Percentiles rank a stretch among this genome's conserved stretches.
Evolutionary conservation across 768 basidiomycete genomes (phyloP).

Genomic region (Psilocybe tampanensis): DNA sequence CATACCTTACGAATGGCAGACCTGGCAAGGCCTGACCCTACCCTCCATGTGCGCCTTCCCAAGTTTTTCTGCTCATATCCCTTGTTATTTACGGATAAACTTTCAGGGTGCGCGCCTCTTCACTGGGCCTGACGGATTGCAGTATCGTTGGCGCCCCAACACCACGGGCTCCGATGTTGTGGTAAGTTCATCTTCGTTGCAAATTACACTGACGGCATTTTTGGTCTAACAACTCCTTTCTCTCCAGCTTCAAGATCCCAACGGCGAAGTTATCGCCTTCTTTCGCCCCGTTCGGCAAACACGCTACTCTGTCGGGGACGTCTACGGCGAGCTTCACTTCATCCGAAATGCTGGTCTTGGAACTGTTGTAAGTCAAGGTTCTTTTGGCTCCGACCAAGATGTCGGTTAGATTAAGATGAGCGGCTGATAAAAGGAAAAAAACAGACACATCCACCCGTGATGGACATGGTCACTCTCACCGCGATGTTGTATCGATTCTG

Average conservation of each 20-base stretch:
- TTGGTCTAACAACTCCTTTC: constrained; percentile 11
- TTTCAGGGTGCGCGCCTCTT: constrained; percentile 66
- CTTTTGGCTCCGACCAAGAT: constrained; percentile 3
- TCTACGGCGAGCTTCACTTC: constrained; percentile 85
- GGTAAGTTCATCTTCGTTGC: constrained; percentile 38
- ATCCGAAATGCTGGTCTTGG: constrained; percentile 77
- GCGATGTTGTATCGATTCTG: constrained; percentile 87
- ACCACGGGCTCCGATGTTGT: constrained; percentile 57
- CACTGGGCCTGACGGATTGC: constrained; percentile 80
- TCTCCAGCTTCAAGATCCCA: constrained; percentile 70
- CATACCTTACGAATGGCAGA: constrained; percentile 82
- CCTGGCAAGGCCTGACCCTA: constrained; percentile 71
- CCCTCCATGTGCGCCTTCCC: constrained; percentile 49
- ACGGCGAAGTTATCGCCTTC: constrained; percentile 72
- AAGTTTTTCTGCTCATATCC: constrained; percentile 6
- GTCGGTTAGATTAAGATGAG: not conserved
- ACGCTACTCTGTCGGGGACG: constrained; percentile 85
- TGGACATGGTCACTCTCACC: constrained; percentile 86
- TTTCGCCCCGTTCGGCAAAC: constrained; percentile 78
- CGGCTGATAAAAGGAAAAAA: not conserved
- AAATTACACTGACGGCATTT: not conserved
- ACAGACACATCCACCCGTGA: constrained; percentile 86
- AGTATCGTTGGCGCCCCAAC: constrained; percentile 82
- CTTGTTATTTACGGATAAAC: constrained; percentile 9
- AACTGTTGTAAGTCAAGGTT: constrained; percentile 62